Evolutionary conservation across 192 early-diverging fungal species (phyloP), one percentile per base, ranked within the genome.

Genomic region (Coemansia sp.): DNA sequence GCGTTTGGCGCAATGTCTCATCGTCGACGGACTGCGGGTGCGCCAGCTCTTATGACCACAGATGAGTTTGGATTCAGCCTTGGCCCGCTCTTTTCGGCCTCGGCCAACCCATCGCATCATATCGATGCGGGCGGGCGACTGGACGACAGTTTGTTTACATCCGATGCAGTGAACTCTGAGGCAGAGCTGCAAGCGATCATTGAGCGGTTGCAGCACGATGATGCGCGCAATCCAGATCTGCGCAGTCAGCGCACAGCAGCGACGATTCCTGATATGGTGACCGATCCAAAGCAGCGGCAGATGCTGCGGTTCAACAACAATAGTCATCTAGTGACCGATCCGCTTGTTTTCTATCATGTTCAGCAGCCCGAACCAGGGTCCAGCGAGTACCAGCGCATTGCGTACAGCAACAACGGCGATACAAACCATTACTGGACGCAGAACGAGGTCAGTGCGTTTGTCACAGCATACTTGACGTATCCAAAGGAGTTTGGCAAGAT

Each of bases 401-500:
- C 62, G 3, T 80, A 71, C 29, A 61, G 54, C 29, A 81, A 81
- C 61, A 81, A 75, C 64, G 73, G 69, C 26, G 88, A 90, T 9
- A 64, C 83, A 0, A 84, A 85, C 38, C 80, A 78, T 64, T 72
- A 64, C 12, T 92, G 90, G 90, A 88, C 84, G 4, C 77, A 85
- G 54, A 74, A 81, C 57, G 89, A 92, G 62, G 83, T 80, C 4
- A 76, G 85, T 9, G 77, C 77, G 1, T 92, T 92, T 76, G 84
- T 84, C 9, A 80, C 86, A 39, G 79, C 78, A 0, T 92, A 88
- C 56, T 79, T 90, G 55, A 68, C 74, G 10, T 85, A 87, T 49
- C 89, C 89, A 0, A 92, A 92, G 56, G 87, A 90, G 72, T 92
- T 92, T 67, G 87, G 85, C 22, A 87, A 85, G 61, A 89, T 92